These are phyloP conservation scores for Ogataea paraovalis DNA, from an alignment of 805 yeast genomes.

Conservation along the genomic window DNA sequence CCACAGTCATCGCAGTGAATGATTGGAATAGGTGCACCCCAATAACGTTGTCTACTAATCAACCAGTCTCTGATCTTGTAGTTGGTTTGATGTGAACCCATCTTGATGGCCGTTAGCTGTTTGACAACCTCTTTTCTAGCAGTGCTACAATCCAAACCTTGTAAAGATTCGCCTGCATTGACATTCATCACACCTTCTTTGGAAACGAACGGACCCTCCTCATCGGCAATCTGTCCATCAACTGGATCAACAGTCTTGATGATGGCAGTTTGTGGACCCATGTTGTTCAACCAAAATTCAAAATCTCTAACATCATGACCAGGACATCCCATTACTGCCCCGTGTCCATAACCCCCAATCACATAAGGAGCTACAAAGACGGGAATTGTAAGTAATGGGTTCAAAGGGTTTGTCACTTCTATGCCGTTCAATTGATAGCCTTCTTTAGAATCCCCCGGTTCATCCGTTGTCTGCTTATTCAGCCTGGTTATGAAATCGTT, in stretches of 20 bases:
- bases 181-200: constrained; percentile 46
- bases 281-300: constrained; percentile 71
- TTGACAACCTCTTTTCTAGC: constrained; percentile 47
- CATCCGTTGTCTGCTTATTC: constrained; percentile 24
- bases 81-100: constrained; percentile 49
- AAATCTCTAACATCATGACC: constrained; percentile 85
- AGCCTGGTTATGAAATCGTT: constrained; percentile 40
- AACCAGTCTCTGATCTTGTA: constrained; percentile 88
- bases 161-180: constrained; percentile 40
- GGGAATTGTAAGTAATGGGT: constrained; percentile 47
- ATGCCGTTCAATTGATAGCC: constrained; percentile 53
- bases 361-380: constrained; percentile 92
- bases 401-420: constrained; percentile 57
- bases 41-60: constrained; percentile 88
- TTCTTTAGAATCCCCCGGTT: constrained; percentile 39
- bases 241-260: constrained; percentile 44
- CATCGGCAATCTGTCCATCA: constrained; percentile 10
- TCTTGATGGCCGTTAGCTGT: constrained; percentile 15
- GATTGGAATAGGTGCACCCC: constrained; percentile 99
- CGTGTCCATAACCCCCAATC: constrained; percentile 75
- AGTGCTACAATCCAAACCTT: constrained; percentile 45
- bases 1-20: constrained; percentile 87
- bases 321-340: constrained; percentile 98
- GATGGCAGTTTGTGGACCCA: constrained; percentile 38
- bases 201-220: constrained; percentile 32